Evolutionary conservation across 768 basidiomycete genomes (phyloP), one percentile per base, ranked within the genome.

Genomic region (Lactarius akahatsu): DNA sequence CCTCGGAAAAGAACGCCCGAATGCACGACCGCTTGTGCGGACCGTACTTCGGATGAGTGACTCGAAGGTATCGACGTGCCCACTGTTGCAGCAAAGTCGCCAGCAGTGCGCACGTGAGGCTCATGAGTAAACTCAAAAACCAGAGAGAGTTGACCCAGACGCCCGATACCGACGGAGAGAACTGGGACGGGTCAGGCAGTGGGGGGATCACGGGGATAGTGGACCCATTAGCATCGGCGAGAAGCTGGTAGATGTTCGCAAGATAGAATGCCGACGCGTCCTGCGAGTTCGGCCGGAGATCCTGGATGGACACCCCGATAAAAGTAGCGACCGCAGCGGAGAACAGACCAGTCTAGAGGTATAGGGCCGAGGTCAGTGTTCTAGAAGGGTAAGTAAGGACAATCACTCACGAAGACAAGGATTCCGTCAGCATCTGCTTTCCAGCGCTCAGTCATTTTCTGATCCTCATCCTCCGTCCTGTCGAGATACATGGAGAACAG

Each of bases 81-180:
- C 63, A 59, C 28, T 64, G 63, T 38, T 64, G 63, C n/a, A 59
- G n/a, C n/a, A 64, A 18, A n/a, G 57, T 64, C 13, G 64, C 64
- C 32, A 65, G n/a, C n/a, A 60, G n/a, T 4, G 64, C 50, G 8
- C 58, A 65, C 13, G 64, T 43, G 26, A 65, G 64, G 18, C 40
- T 43, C 28, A 65, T 52, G 4, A 59, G 34, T 38, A 64, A 7
- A 56, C 62, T 63, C 43, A 57, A 57, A 20, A 65, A 65, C 58
- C 64, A 65, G 38, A 60, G 64, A 23, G 47, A 64, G 28, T 64
- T 59, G 38, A 64, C 63, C 38, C 26, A 54, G 20, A 64, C 23
- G 2, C 52, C 64, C 38, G 58, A 32, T 5, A 16, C 26, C 6
- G 64, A 16, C 16, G 58, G 58, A 16, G 64, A 65, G 50, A 60